Evolutionary conservation across 768 basidiomycete genomes (phyloP), one percentile per base, ranked within the genome.

Genomic region (Pisolithus marmoratus): DNA sequence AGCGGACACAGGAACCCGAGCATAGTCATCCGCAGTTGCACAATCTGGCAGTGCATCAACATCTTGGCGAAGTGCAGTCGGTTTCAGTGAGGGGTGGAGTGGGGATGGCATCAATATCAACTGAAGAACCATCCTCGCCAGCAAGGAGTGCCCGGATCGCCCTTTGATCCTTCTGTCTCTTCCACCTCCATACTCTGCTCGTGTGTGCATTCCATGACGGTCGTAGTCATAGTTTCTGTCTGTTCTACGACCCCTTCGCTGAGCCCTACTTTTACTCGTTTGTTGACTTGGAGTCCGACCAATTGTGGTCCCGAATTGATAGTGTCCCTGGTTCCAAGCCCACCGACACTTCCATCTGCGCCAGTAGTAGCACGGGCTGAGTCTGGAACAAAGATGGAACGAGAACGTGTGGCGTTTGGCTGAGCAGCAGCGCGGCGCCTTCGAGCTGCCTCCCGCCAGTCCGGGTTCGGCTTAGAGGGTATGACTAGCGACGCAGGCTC

Each of bases 1-100:
- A 51, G 90, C 87, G 5, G 87, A 85, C 15, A 99, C 85, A 0
- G 96, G 96, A 0, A 97, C 82, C 19, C 92, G 86, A 34, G 82
- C 81, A 63, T 98, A 99, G 67, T 94, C 95, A 0, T 89, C 84
- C 17, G 89, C 69, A 0, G 88, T 83, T 1, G 94, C 83, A 48
- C 69, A 67, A 7, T 88, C 87, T 0, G 91, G 91, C 5, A 95
- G 79, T 14, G 84, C 84, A 17, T 76, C 76, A 4, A 98, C 78
- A 63, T 97, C 95, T 66, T 91, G 84, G 52, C 80, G 80, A 61
- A 87, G 83, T 0, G 91, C 94, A n/a, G 42, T 94, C 93, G 19
- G 81, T 73, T 68, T 98, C 95, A 14, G 85, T 83, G 19, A 83
- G 66, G 14, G 81, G 74, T 15, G 75, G 69, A 12, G 67, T 48